Evolutionary conservation across 768 basidiomycete species (phyloP), one percentile per base, ranked within the genome.

Genomic region (Ramaria rubella): DNA sequence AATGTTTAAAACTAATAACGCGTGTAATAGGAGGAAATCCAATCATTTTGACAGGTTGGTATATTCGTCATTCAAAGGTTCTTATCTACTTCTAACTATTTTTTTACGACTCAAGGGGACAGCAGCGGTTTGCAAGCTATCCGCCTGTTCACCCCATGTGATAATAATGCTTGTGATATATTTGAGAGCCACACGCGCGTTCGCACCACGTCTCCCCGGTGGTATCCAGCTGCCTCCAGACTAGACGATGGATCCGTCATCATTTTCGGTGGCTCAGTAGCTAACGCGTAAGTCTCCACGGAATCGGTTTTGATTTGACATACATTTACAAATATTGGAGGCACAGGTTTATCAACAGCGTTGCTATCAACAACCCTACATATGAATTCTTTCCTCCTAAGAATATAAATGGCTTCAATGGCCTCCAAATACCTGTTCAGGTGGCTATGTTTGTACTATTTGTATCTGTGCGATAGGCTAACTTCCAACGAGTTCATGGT

Each of bases 381-480:
- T 85, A 86, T 67, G 87, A 90, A 69, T 87, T 89, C 72, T 90
- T 81, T 75, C 90, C 90, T 3, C 73, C 80, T 8, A 53, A 53
- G 21, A 42, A 42, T 27, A 63, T 62, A 54, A 81, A 79, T n/a
- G 68, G 62, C 15, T 75, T 85, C 4, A 73, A 89, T 57, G 63
- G 67, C 14, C 81, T 85, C 1, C 77, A 80, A 12, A 79, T 91
- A 65, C 76, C 31, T 14, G 40, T 21, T 23, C 31, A 36, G 31
- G 52, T 53, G 30, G 2, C 21, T 45, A 21, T 11, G 21, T 53
- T n/a, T 17, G 23, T 15, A 23, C 29, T 17, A 11, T 31, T 11
- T 7, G 15, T 14, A 15, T 53, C 44, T 23, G 12, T 27, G 12
- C 21, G 15, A 21, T 45, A 45, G 21, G 23, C 44, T 45, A 12